These are phyloP conservation scores for Metschnikowia hibisci DNA, from an alignment of 805 yeast genomes.

Conservation along the genomic window DNA sequence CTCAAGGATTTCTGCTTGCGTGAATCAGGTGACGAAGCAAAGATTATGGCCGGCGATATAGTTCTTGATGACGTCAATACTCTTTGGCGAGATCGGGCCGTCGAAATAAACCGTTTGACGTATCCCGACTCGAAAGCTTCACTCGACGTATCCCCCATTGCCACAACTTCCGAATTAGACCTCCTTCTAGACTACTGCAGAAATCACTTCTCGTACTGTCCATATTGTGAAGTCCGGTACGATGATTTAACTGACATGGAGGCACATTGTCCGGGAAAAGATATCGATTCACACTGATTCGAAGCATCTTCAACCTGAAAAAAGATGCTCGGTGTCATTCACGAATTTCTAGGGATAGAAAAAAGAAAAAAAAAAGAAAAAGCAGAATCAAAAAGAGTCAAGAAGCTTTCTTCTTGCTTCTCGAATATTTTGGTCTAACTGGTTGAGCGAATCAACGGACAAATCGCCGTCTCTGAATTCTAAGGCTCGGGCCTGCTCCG, in stretches of 20 bases:
- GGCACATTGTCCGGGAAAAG: slow-evolving; percentile 15
- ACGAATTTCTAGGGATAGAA: no score
- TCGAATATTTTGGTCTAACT: slow-evolving; percentile 8
- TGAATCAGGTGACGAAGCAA: slow-evolving; percentile 35
- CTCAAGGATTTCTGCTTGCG: slow-evolving; percentile 43
- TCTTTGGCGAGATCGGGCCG: slow-evolving; percentile 38
- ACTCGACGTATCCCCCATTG: neutral
- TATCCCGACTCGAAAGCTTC: no score
- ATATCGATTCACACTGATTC: slow-evolving; percentile 3
- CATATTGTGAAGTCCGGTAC: slow-evolving; percentile 14
- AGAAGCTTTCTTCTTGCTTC: slow-evolving; percentile 5
- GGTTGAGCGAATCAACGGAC: slow-evolving; percentile 19
- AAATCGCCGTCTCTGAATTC: slow-evolving; percentile 16
- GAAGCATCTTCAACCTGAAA: no score
- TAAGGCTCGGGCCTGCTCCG: slow-evolving; percentile 11
- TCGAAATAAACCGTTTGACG: neutral
- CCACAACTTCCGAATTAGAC: neutral
- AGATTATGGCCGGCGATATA: slow-evolving; percentile 21
- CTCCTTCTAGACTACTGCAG: slow-evolving; percentile 9
- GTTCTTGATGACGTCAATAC: slow-evolving; percentile 28
- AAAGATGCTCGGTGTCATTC: no score
- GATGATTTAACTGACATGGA: slow-evolving; percentile 8
- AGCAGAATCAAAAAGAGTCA: neutral
- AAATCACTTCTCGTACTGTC: slow-evolving; percentile 12
- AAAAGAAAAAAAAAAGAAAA: no score